Evolutionary conservation across 2,329 filamentous ascomycete genomes (phyloP), one percentile per base, ranked within the genome.

Genomic region (Fusarium anthophilum): DNA sequence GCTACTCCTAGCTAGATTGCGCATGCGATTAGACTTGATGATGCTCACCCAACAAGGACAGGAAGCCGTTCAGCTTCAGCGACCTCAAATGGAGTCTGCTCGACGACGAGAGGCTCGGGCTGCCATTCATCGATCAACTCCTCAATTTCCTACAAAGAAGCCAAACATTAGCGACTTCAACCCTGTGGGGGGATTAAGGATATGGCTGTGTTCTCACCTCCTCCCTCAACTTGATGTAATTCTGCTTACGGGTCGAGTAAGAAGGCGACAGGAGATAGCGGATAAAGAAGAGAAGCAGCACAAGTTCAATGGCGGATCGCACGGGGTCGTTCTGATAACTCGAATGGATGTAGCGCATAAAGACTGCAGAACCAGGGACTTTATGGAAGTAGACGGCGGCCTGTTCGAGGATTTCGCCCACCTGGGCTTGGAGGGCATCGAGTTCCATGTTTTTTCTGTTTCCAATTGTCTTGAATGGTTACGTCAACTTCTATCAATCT

Each of bases 301-400:
- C 91, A 57, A 99, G 87, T 84, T 99, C 96, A 76, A 99, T 94
- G 44, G 94, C 94, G 59, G 94, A 97, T 61, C 97, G 93, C 64
- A 98, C 91, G 15, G 96, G 96, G 79, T 99, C 96, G 81, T 99
- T 93, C 85, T 99, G 96, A 86, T 99, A 98, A 82, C 95, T 98
- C 66, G 95, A 98, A 83, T 94, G 94, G 81, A 99, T 95, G 84
- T 99, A 99, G 72, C 96, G 94, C 77, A 97, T 90, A 79, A 98
- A 88, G 77, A 99, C 98, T 47, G 96, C 94, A 37, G 96, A 98
- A 59, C 96, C 96, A 37, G 96, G 97, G 44, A 99, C 89, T 80
- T 93, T 94, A 79, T 98, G 95, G 81, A 99, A 97, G 66, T 91
- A 88, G 67, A 90, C 85, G 60, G 86, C 86, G 30, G 88, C 85